Evolutionary conservation across 1,284 basidiomycete genomes (phyloP).

Genomic region (Naganishia sp.): DNA sequence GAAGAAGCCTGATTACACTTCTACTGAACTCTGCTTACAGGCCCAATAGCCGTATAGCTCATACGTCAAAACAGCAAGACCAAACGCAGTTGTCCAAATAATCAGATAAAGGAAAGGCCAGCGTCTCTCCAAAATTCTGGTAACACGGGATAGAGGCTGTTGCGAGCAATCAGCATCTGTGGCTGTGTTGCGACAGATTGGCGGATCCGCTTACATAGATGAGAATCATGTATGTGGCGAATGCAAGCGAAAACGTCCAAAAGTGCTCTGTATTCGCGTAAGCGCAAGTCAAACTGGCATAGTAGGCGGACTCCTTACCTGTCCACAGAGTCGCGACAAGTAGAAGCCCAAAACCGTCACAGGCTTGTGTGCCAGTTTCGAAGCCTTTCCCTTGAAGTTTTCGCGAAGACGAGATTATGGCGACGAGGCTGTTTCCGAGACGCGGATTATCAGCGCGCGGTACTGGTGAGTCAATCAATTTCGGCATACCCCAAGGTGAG

Average conservation of each 20-base stretch:
- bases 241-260: slow-evolving; percentile 51
- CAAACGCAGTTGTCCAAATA: slow-evolving; percentile 45
- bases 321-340: slow-evolving; percentile 47
- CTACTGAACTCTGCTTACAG: slow-evolving; percentile 31
- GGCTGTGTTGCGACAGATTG: not conserved
- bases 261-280: slow-evolving; percentile 45
- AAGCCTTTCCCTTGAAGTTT: slow-evolving; percentile 34
- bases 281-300: not conserved
- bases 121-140: slow-evolving; percentile 46
- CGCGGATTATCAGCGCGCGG: not conserved
- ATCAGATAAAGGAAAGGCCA: slow-evolving; percentile 48
- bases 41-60: slow-evolving; percentile 47
- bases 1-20: not conserved
- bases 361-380: slow-evolving; percentile 39
- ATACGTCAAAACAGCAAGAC: slow-evolving; percentile 43
- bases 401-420: slow-evolving; percentile 37
- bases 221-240: slow-evolving; percentile 54
- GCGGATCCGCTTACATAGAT: slow-evolving; percentile 41
- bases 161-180: not conserved
- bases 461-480: not conserved
- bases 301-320: slow-evolving; percentile 33
- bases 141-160: slow-evolving; percentile 49
- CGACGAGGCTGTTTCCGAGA: slow-evolving; percentile 37
- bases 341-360: slow-evolving; percentile 49
- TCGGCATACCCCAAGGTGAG: slow-evolving; percentile 46